phyloP scores from a whole-genome alignment of 371 early-diverging fungal species.

The Polyrhizophydium stewartii region DNA sequence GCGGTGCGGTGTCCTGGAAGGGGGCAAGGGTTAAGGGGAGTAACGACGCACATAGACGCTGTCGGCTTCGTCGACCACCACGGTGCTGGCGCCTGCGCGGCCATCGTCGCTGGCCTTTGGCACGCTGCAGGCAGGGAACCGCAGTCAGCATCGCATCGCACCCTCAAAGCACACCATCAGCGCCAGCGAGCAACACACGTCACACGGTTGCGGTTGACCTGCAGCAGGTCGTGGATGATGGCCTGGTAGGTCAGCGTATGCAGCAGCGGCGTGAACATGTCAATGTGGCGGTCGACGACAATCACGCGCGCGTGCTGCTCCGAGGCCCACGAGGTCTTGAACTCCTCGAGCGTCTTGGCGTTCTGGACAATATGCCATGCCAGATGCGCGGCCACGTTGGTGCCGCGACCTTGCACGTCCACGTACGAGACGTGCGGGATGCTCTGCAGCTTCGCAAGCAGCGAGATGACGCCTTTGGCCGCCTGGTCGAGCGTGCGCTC shows the following conservation, averaged over 20 bases:
- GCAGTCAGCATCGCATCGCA: slow-evolving; percentile 2
- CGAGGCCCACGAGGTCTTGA: slow-evolving; percentile 12
- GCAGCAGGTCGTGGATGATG: slow-evolving; percentile 83
- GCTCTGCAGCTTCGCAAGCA: neutral
- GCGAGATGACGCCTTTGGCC: neutral
- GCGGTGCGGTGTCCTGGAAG: too few species aligned
- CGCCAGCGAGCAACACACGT: too few species aligned
- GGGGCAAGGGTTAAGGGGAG: neutral
- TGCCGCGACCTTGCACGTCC: neutral
- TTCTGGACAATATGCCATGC: neutral
- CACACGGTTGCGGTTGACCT: neutral
- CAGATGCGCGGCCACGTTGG: neutral
- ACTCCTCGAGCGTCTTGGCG: slow-evolving; percentile 54
- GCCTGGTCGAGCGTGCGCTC: neutral
- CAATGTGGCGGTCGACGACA: neutral
- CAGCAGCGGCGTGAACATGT: slow-evolving; percentile 70
- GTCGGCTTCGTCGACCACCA: slow-evolving; percentile 32
- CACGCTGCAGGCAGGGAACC: slow-evolving; percentile 1
- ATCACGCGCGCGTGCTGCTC: neutral
- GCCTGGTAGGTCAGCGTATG: slow-evolving; percentile 96
- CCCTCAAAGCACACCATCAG: neutral
- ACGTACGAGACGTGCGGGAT: neutral
- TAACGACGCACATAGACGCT: slow-evolving; percentile 19
- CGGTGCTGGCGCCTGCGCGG: slow-evolving; percentile 40
- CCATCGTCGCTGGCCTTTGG: slow-evolving; percentile 56